These are phyloP conservation scores for Penicillium robsamsonii DNA, from an alignment of 495 filamentous ascomycete genomes.

Conservation along the genomic window DNA sequence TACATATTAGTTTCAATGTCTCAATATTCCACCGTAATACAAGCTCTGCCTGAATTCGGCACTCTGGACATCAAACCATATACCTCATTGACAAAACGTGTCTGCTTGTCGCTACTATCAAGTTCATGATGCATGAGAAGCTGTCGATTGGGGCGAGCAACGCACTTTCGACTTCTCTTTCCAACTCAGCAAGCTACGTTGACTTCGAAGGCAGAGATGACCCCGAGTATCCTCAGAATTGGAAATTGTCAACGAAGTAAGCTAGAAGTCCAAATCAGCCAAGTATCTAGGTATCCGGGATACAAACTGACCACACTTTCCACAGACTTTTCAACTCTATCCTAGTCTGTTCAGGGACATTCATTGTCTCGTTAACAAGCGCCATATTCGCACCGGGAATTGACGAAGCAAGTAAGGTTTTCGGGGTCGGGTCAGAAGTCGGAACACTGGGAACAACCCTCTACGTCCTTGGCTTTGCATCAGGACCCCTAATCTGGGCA, in stretches of 20 bases:
- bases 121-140: conserved; percentile 13
- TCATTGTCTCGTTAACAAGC: conserved; percentile 51
- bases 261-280: conserved; percentile 14
- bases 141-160: conserved; percentile 30
- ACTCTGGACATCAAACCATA: background rate
- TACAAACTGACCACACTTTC: background rate
- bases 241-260: conserved; percentile 36
- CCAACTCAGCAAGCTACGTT: conserved; percentile 42
- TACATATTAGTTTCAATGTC: too few species aligned
- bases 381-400: conserved; percentile 55
- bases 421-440: conserved; percentile 47
- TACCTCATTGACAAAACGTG: background rate
- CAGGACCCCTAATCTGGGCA: conserved; percentile 57
- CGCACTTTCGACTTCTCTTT: conserved; percentile 44
- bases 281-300: background rate
- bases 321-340: conserved; percentile 28
- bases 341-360: conserved; percentile 49
- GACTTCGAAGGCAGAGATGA: conserved; percentile 53
- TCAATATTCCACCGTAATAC: too few species aligned
- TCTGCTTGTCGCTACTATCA: background rate
- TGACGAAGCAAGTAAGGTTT: conserved; percentile 40
- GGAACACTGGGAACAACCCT: conserved; percentile 52
- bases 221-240: conserved; percentile 54
- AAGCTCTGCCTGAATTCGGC: background rate
- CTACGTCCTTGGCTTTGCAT: conserved; percentile 53